These are phyloP conservation scores for Eleusine coracana DNA, from an alignment of 176 grass and related monocot species.

Conservation along the genomic window DNA sequence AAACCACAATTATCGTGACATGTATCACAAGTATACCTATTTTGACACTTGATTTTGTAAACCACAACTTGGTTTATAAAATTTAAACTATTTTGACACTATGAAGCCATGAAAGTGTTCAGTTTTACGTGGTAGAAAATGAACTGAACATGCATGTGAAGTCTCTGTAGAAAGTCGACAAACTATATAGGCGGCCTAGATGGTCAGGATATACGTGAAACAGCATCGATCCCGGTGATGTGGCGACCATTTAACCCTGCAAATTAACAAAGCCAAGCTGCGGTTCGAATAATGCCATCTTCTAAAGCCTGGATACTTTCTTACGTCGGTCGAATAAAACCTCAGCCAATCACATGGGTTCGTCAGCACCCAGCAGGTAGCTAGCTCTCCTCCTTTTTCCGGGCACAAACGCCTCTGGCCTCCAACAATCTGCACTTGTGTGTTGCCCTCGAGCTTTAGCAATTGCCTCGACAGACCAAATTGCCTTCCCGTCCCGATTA, in stretches of 20 bases:
- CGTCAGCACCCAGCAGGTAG: background rate
- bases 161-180: background rate
- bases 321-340: conserved; percentile 54
- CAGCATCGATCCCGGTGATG: conserved; percentile 44
- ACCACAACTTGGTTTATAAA: background rate
- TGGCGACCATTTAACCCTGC: conserved; percentile 32
- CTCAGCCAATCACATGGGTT: conserved; percentile 32
- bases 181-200: background rate
- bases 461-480: background rate
- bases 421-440: conserved; percentile 31
- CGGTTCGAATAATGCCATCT: conserved; percentile 24
- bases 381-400: background rate
- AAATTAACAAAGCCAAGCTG: conserved; percentile 36
- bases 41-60: background rate
- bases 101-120: too few relatives aligned
- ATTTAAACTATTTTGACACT: too few relatives aligned
- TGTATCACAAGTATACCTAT: background rate
- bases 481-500: conserved; percentile 17
- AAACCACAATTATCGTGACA: too few relatives aligned
- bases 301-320: conserved; percentile 51
- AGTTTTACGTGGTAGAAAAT: too few relatives aligned
- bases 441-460: conserved; percentile 31
- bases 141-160: background rate
- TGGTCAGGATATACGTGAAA: background rate
- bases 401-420: background rate